Evolutionary conservation across 345 rosid species (phyloP), one percentile per base, ranked within the genome.

Genomic region (Adansonia digitata): DNA sequence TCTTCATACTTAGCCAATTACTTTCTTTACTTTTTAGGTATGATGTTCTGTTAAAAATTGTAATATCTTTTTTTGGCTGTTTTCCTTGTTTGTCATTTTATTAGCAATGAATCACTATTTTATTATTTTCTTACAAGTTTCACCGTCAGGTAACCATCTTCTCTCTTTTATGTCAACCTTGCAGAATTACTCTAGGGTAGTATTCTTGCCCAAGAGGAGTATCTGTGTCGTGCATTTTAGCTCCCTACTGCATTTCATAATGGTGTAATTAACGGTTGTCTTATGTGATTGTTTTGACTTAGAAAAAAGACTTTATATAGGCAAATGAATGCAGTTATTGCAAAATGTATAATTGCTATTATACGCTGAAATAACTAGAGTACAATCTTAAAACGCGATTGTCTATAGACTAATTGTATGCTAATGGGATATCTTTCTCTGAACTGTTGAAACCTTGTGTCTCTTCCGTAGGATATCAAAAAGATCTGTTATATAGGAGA

Each of bases 1-100:
- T 67, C 93, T 89, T 73, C 91, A 89, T 78, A 86, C 93, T 57
- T 82, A 40, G 77, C 37, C 49, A 37, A 61, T 34, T 52, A 26
- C 17, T 73, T 69, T n/a, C 51, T 14, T 55, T 66, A 37, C 53
- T 75, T 17, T 11, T 39, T 39, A 34, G 65, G 65, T 66, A 20
- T 37, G 26, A 24, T 31, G 59, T 9, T 53, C 45, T 35, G 14
- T 72, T 34, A 20, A 24, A 34, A 53, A 55, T 14, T 31, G 3
- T 35, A 34, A 51, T 53, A 22, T n/a, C 15, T 39, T 20, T 55
- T 11, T 70, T n/a, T 13, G 11, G 15, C 18, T 12, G 24, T 34
- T 71, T 55, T 15, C 8, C 6, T 29, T 2, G 12, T 57, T 13
- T 2, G 14, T 39, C 20, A 40, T 65, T 45, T 24, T 24, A 22